Conservation (phyloP, 2,329 filamentous ascomycete genomes). For the Colletotrichum sansevieriae region DNA sequence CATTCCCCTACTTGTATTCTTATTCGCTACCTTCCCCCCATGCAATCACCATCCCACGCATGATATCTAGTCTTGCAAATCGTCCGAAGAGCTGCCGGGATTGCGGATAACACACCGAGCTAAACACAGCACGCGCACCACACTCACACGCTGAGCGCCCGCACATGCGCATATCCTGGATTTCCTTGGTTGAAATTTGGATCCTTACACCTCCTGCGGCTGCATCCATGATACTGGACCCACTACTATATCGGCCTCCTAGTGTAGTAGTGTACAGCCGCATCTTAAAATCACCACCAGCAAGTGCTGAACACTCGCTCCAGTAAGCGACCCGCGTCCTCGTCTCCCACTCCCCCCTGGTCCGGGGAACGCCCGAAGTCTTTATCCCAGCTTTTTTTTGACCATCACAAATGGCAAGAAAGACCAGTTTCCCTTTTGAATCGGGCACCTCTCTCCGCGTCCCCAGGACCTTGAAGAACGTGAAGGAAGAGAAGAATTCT, state of each 20-base stretch:
- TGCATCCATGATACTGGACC: constrained; percentile 27
- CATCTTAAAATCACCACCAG: constrained; percentile 31
- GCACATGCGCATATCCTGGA: constrained; percentile 2
- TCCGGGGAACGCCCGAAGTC: constrained; percentile 38
- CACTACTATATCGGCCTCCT: constrained; percentile 38
- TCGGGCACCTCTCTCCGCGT: constrained; percentile 1
- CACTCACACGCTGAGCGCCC: constrained; percentile 5
- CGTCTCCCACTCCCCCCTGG: constrained; percentile 15
- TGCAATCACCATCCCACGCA: too few relatives aligned
- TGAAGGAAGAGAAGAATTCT: constrained; percentile 5
- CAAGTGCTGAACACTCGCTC: constrained; percentile 6
- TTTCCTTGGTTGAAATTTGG: constrained; percentile 25
- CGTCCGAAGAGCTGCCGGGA: constrained; percentile 37
- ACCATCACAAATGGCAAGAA: too few relatives aligned
- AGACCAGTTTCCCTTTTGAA: too few relatives aligned
- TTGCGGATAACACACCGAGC: constrained; percentile 10
- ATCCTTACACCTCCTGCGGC: constrained; percentile 11
- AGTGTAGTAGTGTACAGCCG: too few relatives aligned
- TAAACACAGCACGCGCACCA: neutral
- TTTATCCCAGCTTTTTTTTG: too few relatives aligned
- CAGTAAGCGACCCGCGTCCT: constrained; percentile 14
- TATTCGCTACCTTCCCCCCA: too few relatives aligned
- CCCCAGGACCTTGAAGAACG: neutral
- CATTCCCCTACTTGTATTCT: too few relatives aligned
- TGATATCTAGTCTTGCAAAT: too few relatives aligned